Base-by-base conservation (phyloP, 768 basidiomycete genomes). In the Hericium rajendrae region DNA sequence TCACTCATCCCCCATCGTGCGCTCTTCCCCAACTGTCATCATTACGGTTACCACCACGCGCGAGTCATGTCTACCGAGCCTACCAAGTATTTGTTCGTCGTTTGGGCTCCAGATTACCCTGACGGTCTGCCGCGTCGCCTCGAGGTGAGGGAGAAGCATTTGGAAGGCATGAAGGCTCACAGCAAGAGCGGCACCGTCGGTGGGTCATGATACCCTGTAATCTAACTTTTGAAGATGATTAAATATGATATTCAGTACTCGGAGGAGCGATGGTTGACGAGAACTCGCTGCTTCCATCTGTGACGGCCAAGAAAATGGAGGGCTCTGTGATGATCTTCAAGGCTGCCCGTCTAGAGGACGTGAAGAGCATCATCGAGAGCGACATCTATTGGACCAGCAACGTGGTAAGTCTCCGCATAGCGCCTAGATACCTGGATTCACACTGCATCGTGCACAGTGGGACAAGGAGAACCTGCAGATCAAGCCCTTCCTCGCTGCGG, bases 321-420 rank as follows among this genome's bases (percentile, higher is more conserved):
- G 85, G 82, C n/a, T 85, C 82, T 0, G 68, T 75, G 57, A 70
- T 85, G 46, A 71, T 86, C 22, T 76, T 73, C 54, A 76, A 84
- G 62, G 80, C 80, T 2, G 76, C 77, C 53, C 77, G 71, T 37
- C 67, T 84, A 46, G 82, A 81, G 38, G 74, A 67, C 2, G 72
- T 73, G 51, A 68, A 67, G 50, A 69, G 77, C 67, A 52, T 68
- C 38, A 64, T 75, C 16, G 71, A 79, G 61, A 59, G 59, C 41
- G 78, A 80, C 56, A n/a, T 72, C 1, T 79, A 79, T 57, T 79
- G 72, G 66, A 69, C 62, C 4, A 61, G 62, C 57, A 69, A 68
- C 32, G 77, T 79, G 48, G 79, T 80, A 52, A 63, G 76, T 72
- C 1, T 46, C n/a, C 20, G 9, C n/a, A 20, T 46, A 3, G 16